A percentile compares a stretch with the other conserved stretches of the same genome.
These are phyloP conservation scores for Hanseniaspora thailandica DNA, from an alignment of 805 yeast species.

Conservation along the genomic window DNA sequence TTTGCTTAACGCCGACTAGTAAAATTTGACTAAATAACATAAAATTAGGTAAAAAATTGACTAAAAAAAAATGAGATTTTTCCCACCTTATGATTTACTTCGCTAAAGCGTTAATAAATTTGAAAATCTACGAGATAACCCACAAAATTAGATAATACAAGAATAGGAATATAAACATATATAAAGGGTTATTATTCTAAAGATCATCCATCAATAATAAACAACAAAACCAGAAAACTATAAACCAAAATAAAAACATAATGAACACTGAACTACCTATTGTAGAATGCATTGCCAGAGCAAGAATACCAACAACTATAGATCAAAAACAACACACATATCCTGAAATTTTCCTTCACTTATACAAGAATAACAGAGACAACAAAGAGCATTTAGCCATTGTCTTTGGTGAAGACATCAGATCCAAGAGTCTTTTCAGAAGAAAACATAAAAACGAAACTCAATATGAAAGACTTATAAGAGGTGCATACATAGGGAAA, in stretches of 20 bases:
- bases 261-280: constrained; percentile 39
- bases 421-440: constrained; percentile 62
- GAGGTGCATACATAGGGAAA: constrained; percentile 93
- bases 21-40: too few species aligned
- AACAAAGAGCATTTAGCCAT: constrained; percentile 92
- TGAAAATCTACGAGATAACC: too few species aligned
- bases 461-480: constrained; percentile 90
- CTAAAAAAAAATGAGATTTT: too few species aligned
- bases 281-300: constrained; percentile 83
- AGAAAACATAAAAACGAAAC: constrained; percentile 51
- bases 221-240: not conserved
- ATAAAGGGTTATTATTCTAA: too few species aligned
- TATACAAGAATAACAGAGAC: constrained; percentile 77
- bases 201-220: too few species aligned
- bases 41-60: too few species aligned
- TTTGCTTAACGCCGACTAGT: too few species aligned
- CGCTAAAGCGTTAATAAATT: too few species aligned
- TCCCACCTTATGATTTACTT: too few species aligned
- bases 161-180: too few species aligned
- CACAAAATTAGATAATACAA: too few species aligned
- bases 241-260: not conserved
- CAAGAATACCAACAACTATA: constrained; percentile 89
- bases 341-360: constrained; percentile 82
- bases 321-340: constrained; percentile 73
- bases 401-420: constrained; percentile 85